Conservation (phyloP, 179 eudicot species). For the Gypsophila paniculata region DNA sequence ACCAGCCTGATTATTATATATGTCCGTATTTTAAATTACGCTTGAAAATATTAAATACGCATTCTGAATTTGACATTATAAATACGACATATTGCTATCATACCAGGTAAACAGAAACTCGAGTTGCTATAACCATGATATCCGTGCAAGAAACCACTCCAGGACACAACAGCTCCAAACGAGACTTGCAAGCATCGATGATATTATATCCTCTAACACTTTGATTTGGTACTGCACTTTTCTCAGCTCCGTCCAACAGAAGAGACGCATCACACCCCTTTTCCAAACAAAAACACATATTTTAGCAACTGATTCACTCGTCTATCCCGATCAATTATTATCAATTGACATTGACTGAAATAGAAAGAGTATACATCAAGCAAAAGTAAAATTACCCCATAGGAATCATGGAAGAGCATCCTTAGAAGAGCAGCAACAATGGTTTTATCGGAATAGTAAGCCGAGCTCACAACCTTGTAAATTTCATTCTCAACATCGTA, state of each 20-base stretch:
- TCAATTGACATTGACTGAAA: too few relatives aligned
- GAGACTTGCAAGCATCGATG: conserved; percentile 44
- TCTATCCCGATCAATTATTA: too few relatives aligned
- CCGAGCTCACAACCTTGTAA: conserved; percentile 9
- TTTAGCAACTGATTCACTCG: neutral
- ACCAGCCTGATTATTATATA: conserved; percentile 29
- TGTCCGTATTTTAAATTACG: neutral
- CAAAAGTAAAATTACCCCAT: conserved; percentile 23
- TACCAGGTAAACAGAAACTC: conserved; percentile 45
- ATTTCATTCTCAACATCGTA: conserved; percentile 36
- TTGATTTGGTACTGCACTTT: conserved; percentile 32
- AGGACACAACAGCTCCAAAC: conserved; percentile 41
- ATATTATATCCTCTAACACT: conserved; percentile 50
- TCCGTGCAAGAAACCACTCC: conserved; percentile 67
- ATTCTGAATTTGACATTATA: too few relatives aligned
- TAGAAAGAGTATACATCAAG: too few relatives aligned
- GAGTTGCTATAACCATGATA: conserved; percentile 48
- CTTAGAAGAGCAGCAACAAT: conserved; percentile 41
- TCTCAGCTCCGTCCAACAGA: conserved; percentile 52
- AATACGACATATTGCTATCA: too few relatives aligned
- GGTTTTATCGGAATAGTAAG: conserved; percentile 19
- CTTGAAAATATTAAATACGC: too few relatives aligned
- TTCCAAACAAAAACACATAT: neutral
- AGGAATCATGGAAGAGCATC: conserved; percentile 54
- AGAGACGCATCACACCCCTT: conserved; percentile 48